Conservation (phyloP, 2,329 filamentous ascomycete species). For the Fusarium sp. region DNA sequence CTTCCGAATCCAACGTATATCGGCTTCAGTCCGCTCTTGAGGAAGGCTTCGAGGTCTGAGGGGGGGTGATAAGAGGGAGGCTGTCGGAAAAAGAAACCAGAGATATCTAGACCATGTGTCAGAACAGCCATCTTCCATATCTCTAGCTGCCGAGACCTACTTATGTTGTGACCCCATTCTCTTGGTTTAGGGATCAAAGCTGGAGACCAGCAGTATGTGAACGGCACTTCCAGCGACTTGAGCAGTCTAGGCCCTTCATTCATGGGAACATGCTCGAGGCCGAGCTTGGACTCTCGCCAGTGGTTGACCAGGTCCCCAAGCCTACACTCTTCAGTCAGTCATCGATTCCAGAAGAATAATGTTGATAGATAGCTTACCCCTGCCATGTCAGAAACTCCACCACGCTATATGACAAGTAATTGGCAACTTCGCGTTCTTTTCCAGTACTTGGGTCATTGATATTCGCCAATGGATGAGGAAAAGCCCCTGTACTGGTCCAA, state of each 20-base stretch:
- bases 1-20: conserved; percentile 81
- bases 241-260: neutral
- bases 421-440: conserved; percentile 74
- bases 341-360: neutral
- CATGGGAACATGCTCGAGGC: conserved; percentile 62
- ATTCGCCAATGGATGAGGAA: conserved; percentile 79
- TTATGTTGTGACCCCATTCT: conserved; percentile 66
- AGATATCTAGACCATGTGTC: neutral
- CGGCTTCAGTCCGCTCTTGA: conserved; percentile 68
- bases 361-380: conserved; percentile 56
- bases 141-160: neutral
- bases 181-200: conserved; percentile 73
- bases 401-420: conserved; percentile 83
- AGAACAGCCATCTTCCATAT: neutral
- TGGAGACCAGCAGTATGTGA: conserved; percentile 79
- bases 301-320: conserved; percentile 82
- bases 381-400: conserved; percentile 93
- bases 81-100: neutral
- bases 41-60: conserved; percentile 65
- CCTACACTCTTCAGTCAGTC: neutral
- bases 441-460: conserved; percentile 67
- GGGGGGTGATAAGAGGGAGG: conserved; percentile 61
- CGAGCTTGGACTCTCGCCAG: conserved; percentile 76
- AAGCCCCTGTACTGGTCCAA: conserved; percentile 79
- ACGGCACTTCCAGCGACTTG: conserved; percentile 72